Conservation (phyloP, 805 yeast genomes). For the Hermanozyma aechmeae region DNA sequence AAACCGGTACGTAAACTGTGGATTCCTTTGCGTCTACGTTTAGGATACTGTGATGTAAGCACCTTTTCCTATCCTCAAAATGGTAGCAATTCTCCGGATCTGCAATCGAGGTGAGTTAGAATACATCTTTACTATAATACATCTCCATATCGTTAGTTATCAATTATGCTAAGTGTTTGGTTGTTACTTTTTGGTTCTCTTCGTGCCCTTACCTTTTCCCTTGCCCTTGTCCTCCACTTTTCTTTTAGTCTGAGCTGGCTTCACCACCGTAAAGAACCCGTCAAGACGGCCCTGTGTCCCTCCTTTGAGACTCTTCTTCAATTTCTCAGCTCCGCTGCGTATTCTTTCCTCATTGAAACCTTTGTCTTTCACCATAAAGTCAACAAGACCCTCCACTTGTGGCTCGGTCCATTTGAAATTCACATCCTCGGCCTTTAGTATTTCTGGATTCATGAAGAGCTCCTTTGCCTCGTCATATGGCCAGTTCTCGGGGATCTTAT, state of each 20-base stretch:
- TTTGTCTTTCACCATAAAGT: slow-evolving; percentile 77
- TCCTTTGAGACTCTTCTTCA: slow-evolving; percentile 72
- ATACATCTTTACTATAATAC: no score
- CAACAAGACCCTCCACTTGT: slow-evolving; percentile 71
- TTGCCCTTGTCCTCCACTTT: slow-evolving; percentile 30
- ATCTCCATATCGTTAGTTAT: no score
- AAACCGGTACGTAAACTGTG: no score
- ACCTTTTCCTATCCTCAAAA: no score
- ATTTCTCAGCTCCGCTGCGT: slow-evolving; percentile 74
- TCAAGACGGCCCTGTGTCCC: slow-evolving; percentile 90
- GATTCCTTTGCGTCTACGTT: no score
- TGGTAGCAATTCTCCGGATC: no score
- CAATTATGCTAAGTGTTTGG: background rate
- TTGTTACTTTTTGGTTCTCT: slow-evolving; percentile 15
- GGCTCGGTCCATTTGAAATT: slow-evolving; percentile 85
- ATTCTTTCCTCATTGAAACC: slow-evolving; percentile 93
- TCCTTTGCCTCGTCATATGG: slow-evolving; percentile 84
- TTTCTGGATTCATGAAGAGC: slow-evolving; percentile 77
- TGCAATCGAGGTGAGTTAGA: no score
- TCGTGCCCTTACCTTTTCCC: slow-evolving; percentile 22
- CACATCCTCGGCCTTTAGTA: slow-evolving; percentile 48
- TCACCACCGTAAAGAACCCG: slow-evolving; percentile 72
- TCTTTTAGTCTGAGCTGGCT: slow-evolving; percentile 25
- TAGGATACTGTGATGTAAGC: no score
- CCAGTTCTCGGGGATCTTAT: slow-evolving; percentile 90